A percentile compares a stretch with the other conserved stretches of the same genome.
These are phyloP conservation scores for Margaritispora aquatica DNA, from an alignment of 495 filamentous ascomycete species.

Conservation along the genomic window DNA sequence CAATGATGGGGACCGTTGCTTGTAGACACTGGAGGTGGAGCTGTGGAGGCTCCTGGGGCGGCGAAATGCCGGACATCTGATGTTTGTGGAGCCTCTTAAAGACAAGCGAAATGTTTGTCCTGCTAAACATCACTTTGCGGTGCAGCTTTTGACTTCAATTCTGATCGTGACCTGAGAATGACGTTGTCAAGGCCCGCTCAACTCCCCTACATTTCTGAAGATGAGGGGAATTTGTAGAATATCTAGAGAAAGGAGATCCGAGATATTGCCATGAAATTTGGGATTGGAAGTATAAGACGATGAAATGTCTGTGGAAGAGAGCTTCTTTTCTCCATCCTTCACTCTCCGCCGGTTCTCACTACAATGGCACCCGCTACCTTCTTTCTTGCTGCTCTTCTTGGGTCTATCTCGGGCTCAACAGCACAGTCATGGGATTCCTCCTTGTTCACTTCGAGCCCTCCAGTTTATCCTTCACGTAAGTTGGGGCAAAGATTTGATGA, in stretches of 20 bases:
- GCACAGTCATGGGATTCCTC: background rate
- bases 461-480: constrained; percentile 49
- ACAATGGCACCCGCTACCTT: background rate
- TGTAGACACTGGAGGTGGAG: too few species aligned
- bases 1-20: too few species aligned
- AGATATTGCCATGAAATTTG: background rate
- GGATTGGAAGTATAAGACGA: background rate
- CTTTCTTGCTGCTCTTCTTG: background rate
- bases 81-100: background rate
- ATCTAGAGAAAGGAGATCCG: background rate
- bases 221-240: too few species aligned
- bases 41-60: background rate
- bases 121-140: too few species aligned
- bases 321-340: background rate
- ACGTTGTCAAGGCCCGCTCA: background rate
- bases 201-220: background rate
- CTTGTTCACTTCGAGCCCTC: constrained; percentile 21
- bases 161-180: background rate
- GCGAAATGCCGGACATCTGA: background rate
- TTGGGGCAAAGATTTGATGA: background rate
- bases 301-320: background rate
- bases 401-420: background rate
- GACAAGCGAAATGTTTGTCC: background rate
- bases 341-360: background rate
- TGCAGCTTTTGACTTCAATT: background rate